Percentiles rank a stretch among this genome's conserved stretches.
Evolutionary conservation across 441 rosid genomes (phyloP).

Genomic region (Corymbia calophylla): DNA sequence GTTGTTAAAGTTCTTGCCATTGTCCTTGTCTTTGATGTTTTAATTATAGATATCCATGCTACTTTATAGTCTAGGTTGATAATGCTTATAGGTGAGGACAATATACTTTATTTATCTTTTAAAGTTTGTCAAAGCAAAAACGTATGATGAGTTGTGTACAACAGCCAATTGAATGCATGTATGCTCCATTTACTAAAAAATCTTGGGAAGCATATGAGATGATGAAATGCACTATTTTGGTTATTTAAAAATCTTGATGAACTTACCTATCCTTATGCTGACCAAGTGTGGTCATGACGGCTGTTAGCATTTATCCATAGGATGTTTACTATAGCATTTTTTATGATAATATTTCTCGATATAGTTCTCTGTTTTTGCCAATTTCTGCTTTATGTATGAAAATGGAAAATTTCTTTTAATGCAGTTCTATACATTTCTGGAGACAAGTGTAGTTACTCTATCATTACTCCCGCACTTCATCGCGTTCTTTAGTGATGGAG

Average conservation of each 20-base stretch:
- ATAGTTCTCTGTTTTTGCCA: neutral
- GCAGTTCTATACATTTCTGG: slow-evolving; percentile 88
- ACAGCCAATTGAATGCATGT: neutral
- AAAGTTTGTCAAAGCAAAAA: neutral
- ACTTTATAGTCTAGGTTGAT: neutral
- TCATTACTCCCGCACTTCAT: slow-evolving; percentile 74
- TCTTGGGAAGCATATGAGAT: neutral
- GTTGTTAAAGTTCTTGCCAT: neutral
- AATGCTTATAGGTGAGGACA: neutral
- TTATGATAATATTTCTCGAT: neutral
- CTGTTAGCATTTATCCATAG: neutral
- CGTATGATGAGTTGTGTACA: neutral
- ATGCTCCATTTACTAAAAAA: neutral
- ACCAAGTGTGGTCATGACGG: neutral
- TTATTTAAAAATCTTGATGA: neutral
- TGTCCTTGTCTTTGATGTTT: neutral
- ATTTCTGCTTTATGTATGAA: neutral
- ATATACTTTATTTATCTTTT: neutral
- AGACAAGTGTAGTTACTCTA: slow-evolving; percentile 72
- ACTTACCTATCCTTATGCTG: neutral
- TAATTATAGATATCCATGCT: neutral
- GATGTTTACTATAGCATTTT: neutral
- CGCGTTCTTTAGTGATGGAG: slow-evolving; percentile 80
- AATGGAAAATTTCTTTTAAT: slow-evolving; percentile 1
- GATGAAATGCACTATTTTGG: neutral